Evolutionary conservation across 495 filamentous ascomycete genomes (phyloP).

Genomic region (Baudoinia panamericana): DNA sequence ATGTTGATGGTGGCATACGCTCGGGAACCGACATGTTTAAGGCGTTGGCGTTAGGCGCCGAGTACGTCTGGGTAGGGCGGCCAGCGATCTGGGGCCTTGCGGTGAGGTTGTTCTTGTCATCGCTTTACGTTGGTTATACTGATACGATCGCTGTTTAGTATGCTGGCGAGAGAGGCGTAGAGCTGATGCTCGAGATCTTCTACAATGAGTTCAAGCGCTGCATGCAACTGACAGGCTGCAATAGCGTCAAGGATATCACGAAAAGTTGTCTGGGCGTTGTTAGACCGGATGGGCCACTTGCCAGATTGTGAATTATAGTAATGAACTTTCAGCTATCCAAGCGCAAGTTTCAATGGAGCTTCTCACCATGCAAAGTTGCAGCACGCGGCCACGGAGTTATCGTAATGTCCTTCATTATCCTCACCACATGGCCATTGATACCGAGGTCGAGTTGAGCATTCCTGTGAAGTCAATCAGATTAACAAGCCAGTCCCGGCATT

Average conservation of each 20-base stretch:
- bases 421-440: too few relatives aligned
- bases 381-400: too few relatives aligned
- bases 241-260: slow-evolving; percentile 35
- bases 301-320: slow-evolving; percentile 31
- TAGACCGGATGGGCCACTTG: slow-evolving; percentile 32
- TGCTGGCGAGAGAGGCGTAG: slow-evolving; percentile 21
- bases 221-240: slow-evolving; percentile 40
- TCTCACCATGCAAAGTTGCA: neutral
- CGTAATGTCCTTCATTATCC: too few relatives aligned
- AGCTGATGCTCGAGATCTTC: slow-evolving; percentile 18
- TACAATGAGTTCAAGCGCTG: slow-evolving; percentile 39
- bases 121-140: neutral
- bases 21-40: slow-evolving; percentile 35
- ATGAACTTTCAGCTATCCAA: too few relatives aligned
- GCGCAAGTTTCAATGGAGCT: neutral
- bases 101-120: slow-evolving; percentile 15
- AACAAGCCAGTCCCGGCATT: too few relatives aligned
- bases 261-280: slow-evolving; percentile 31
- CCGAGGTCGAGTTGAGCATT: too few relatives aligned
- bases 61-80: slow-evolving; percentile 31
- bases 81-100: slow-evolving; percentile 34
- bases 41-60: slow-evolving; percentile 35
- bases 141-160: slow-evolving; percentile 13
- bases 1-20: slow-evolving; percentile 31
- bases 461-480: too few relatives aligned